Evolutionary conservation across 2,329 filamentous ascomycete species (phyloP).

Genomic region (Penicillium sp.): DNA sequence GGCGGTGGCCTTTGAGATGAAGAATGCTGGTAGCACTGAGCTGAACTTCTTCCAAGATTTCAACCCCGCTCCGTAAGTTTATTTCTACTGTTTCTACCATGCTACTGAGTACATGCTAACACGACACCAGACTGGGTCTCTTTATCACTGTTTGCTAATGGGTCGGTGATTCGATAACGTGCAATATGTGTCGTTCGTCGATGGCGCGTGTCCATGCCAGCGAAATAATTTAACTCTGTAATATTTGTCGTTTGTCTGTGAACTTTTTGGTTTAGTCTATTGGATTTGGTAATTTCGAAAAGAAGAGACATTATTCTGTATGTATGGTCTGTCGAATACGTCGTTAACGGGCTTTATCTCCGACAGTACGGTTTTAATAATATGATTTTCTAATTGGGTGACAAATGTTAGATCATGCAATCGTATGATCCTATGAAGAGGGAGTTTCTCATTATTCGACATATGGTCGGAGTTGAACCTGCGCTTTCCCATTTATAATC

Average conservation of each 20-base stretch:
- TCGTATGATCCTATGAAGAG: no score
- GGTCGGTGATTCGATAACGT: background rate
- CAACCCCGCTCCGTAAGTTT: conserved; percentile 50
- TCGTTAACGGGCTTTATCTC: no score
- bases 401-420: no score
- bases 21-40: conserved; percentile 49
- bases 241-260: background rate
- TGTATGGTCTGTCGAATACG: no score
- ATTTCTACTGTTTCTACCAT: background rate
- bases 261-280: no score
- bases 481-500: no score
- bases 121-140: conserved; percentile 36
- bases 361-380: no score
- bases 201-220: background rate
- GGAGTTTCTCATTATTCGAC: no score
- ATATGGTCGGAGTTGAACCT: no score
- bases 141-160: conserved; percentile 43
- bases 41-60: conserved; percentile 65
- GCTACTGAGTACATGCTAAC: conserved; percentile 13
- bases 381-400: no score
- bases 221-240: background rate
- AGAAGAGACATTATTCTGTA: no score
- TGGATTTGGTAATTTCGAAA: no score
- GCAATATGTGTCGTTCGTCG: background rate
- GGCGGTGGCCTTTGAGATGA: conserved; percentile 54